Evolutionary conservation across 2,329 filamentous ascomycete genomes (phyloP).

Genomic region (Ascochyta pisi): DNA sequence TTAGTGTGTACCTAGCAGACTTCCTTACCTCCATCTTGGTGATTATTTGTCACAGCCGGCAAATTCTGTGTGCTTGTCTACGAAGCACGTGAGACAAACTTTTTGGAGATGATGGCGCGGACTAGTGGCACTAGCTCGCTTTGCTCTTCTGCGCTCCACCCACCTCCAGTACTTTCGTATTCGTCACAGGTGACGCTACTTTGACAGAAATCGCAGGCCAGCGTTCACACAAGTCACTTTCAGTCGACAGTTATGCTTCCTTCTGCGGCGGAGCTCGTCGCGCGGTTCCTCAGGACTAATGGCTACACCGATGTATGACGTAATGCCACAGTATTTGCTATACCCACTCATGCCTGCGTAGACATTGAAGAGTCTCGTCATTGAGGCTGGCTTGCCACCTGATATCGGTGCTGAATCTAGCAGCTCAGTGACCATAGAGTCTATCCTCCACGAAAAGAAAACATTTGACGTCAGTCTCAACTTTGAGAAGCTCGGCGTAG

Average conservation of each 20-base stretch:
- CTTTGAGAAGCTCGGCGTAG: slow-evolving; percentile 62
- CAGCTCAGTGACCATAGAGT: slow-evolving; percentile 63
- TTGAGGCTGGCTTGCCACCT: slow-evolving; percentile 61
- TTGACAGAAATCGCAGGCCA: background rate
- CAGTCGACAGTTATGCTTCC: slow-evolving; percentile 35
- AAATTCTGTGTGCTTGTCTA: background rate
- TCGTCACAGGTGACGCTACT: slow-evolving; percentile 3
- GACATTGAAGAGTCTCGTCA: slow-evolving; percentile 65
- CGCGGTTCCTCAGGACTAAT: slow-evolving; percentile 50
- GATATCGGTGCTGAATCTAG: slow-evolving; percentile 55
- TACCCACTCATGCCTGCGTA: slow-evolving; percentile 38
- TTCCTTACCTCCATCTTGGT: slow-evolving; percentile 8
- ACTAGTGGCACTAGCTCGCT: slow-evolving; percentile 13
- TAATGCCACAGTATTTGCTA: slow-evolving; percentile 16
- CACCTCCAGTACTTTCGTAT: background rate
- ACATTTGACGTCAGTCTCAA: slow-evolving; percentile 61
- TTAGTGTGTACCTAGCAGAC: background rate
- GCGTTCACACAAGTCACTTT: background rate
- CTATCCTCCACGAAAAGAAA: slow-evolving; percentile 67
- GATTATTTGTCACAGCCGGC: background rate
- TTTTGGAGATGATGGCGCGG: slow-evolving; percentile 12
- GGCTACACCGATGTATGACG: slow-evolving; percentile 49
- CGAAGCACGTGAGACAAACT: slow-evolving; percentile 16
- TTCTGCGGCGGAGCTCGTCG: slow-evolving; percentile 52
- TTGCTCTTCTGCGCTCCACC: background rate